A percentile compares a stretch with the other conserved stretches of the same genome.
phyloP scores from a whole-genome alignment of 768 basidiomycete genomes.

The Amylocystis lapponica region DNA sequence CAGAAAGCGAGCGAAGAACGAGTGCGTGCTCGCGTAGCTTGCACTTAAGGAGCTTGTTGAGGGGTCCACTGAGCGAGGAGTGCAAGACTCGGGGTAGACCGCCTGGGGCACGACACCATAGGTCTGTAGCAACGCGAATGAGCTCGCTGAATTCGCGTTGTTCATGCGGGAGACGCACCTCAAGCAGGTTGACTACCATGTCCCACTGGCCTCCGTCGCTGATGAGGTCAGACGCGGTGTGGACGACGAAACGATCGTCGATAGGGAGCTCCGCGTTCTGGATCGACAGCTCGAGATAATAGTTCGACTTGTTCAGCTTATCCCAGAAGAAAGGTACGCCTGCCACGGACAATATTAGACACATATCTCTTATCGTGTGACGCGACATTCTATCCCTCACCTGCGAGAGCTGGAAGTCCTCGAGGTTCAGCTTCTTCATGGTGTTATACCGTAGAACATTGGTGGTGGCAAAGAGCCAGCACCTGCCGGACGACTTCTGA shows the following conservation, averaged over 20 bases:
- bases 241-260: slow-evolving; percentile 77
- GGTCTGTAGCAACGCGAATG: slow-evolving; percentile 36
- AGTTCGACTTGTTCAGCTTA: slow-evolving; percentile 91
- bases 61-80: slow-evolving; percentile 63
- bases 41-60: slow-evolving; percentile 79
- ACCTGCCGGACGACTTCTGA: slow-evolving; percentile 85
- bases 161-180: slow-evolving; percentile 36
- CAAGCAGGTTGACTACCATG: slow-evolving; percentile 71
- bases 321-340: slow-evolving; percentile 95
- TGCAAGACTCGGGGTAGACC: slow-evolving; percentile 82
- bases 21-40: slow-evolving; percentile 91
- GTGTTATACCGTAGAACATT: slow-evolving; percentile 79
- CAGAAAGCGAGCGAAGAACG: slow-evolving; percentile 61
- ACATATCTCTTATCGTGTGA: not conserved
- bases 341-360: slow-evolving; percentile 28
- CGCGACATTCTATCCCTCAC: no score
- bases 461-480: slow-evolving; percentile 95
- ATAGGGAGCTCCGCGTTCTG: slow-evolving; percentile 73
- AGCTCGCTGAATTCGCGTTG: no score
- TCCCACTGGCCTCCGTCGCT: slow-evolving; percentile 96
- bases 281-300: slow-evolving; percentile 85
- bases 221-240: slow-evolving; percentile 72
- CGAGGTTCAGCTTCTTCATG: slow-evolving; percentile 80
- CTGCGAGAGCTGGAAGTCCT: slow-evolving; percentile 90
- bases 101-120: slow-evolving; percentile 87